These are phyloP conservation scores for Eremothecium gossypii DNA, from an alignment of 1,139 yeast species.

Conservation along the genomic window DNA sequence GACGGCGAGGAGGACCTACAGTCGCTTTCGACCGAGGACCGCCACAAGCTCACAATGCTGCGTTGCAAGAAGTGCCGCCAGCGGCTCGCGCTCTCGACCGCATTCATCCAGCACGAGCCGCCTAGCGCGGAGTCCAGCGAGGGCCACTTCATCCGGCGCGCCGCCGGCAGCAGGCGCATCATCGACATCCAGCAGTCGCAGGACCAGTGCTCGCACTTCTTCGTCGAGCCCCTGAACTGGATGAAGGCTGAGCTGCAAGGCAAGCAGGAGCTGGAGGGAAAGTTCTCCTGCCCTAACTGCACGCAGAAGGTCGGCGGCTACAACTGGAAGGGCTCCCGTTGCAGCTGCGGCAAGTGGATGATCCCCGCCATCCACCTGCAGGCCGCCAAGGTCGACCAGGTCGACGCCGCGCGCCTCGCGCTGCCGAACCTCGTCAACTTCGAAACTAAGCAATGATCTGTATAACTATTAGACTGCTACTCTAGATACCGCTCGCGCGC, in stretches of 20 bases:
- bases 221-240: slow-evolving; percentile 84
- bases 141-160: slow-evolving; percentile 52
- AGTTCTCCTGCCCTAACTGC: slow-evolving; percentile 78
- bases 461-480: neutral
- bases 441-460: slow-evolving; percentile 7
- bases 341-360: slow-evolving; percentile 95
- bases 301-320: slow-evolving; percentile 78
- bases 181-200: slow-evolving; percentile 48
- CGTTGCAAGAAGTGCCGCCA: slow-evolving; percentile 67
- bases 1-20: slow-evolving; percentile 21
- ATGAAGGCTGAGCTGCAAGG: slow-evolving; percentile 68
- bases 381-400: slow-evolving; percentile 69
- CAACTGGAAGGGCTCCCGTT: slow-evolving; percentile 89
- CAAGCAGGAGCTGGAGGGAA: slow-evolving; percentile 68
- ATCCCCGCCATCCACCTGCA: slow-evolving; percentile 84
- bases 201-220: slow-evolving; percentile 67
- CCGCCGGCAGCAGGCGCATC: slow-evolving; percentile 50
- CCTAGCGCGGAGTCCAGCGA: slow-evolving; percentile 56
- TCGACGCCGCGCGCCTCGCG: slow-evolving; percentile 26
- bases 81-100: slow-evolving; percentile 38
- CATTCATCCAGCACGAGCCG: slow-evolving; percentile 48
- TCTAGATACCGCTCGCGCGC: neutral
- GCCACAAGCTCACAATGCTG: slow-evolving; percentile 32
- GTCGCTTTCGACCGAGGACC: slow-evolving; percentile 22
- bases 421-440: slow-evolving; percentile 24